Percentiles rank a stretch among this genome's conserved stretches.
phyloP scores from a whole-genome alignment of 108 stramenopile species.

The Fistulifera pelliculosa region DNA sequence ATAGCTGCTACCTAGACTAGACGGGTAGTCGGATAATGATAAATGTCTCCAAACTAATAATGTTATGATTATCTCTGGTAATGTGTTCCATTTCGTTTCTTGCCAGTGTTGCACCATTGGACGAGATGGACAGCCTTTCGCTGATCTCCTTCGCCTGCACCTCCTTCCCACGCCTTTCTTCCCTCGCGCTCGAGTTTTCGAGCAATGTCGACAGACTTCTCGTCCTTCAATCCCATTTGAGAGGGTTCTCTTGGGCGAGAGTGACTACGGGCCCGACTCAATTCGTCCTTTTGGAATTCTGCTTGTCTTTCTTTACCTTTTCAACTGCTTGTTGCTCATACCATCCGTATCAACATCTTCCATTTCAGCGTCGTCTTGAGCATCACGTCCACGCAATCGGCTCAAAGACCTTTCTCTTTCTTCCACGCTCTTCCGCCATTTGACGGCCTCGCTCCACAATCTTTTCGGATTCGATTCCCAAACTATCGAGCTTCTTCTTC shows the following conservation, averaged over 20 bases:
- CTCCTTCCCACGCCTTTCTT: conserved; percentile 55
- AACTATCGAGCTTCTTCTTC: conserved; percentile 52
- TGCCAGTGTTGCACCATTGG: conserved; percentile 90
- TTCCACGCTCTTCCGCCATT: conserved; percentile 41
- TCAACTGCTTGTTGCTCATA: conserved; percentile 60
- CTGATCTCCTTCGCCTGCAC: conserved; percentile 79
- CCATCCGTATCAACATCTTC: conserved; percentile 34
- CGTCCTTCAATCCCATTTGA: conserved; percentile 71
- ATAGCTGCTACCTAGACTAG: no score
- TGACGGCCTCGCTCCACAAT: conserved; percentile 72
- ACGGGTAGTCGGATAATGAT: no score
- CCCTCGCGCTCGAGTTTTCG: conserved; percentile 62
- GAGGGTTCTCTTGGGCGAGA: conserved; percentile 71
- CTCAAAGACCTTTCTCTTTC: conserved; percentile 47
- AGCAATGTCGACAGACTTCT: conserved; percentile 45
- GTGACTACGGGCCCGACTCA: conserved; percentile 57
- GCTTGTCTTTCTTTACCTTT: conserved; percentile 58
- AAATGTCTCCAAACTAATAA: no score
- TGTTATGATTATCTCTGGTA: conserved; percentile 26
- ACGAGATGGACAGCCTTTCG: conserved; percentile 82
- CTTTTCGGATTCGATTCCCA: conserved; percentile 58
- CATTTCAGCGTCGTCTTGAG: conserved; percentile 42
- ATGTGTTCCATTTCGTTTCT: conserved; percentile 87
- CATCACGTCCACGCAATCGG: conserved; percentile 9
- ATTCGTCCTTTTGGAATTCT: conserved; percentile 44